Evolutionary conservation across 805 yeast species (phyloP), one percentile per base, ranked within the genome.

Genomic region (Yarrowia yakushimensis): DNA sequence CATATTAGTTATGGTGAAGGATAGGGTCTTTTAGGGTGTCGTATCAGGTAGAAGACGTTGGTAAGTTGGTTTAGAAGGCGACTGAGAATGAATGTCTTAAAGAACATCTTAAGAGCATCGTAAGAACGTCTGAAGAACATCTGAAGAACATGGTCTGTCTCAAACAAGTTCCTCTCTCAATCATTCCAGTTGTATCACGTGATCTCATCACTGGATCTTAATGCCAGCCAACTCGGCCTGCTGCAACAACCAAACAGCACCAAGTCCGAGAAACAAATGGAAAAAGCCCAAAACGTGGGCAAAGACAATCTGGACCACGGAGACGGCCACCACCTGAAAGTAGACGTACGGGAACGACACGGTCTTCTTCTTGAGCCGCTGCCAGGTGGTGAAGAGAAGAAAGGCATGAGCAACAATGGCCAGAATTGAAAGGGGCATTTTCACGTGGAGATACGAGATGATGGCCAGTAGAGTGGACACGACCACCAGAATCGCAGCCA

Each of bases 301-400:
- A 31, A 48, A 31, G 28, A 33, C 55, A 22, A 33, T 48, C 28
- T 48, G 55, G 28, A 48, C 31, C 7, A 48, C 55, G 11, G 55
- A 48, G 0, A 33, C 55, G 18, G 31, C n/a, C 11, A 48, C 55
- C 2, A 48, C 39, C 55, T 31, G 55, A 17, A 48, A 48, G 39
- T 31, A 31, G 28, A 48, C 55, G 55, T 48, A 33, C 5, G 27
- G 10, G 13, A n/a, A 48, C 28, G 30, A 4, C 5, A 31, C 39
- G 1, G 12, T 15, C 15, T 13, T 13, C 22, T 15, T 31, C 7
- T 48, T 31, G 39, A 48, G 36, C 22, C n/a, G 13, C n/a, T 22
- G 37, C 30, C 23, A 22, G 15, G 55, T 48, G 8, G 55, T 48
- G 39, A 9, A 31, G 7, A 48, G 39, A 28, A 48, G 15, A 31